phyloP scores from a whole-genome alignment of 345 rosid genomes.

The Boechera retrofracta region DNA sequence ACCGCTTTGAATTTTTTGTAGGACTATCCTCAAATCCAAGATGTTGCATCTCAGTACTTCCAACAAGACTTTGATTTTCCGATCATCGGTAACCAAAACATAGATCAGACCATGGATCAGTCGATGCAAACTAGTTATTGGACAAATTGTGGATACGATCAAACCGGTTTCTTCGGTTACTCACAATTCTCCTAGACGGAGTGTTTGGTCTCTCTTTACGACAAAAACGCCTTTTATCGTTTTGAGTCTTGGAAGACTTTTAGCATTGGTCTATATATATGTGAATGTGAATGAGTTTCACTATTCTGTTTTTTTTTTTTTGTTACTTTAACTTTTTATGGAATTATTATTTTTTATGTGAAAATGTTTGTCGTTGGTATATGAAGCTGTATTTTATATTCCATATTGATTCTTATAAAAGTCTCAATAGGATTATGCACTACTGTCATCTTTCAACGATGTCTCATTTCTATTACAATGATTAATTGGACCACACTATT shows the following conservation, averaged over 20 bases:
- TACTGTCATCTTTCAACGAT: constrained; percentile 5
- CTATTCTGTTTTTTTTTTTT: not conserved
- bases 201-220: constrained; percentile 21
- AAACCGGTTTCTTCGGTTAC: constrained; percentile 34
- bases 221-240: constrained; percentile 42
- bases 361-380: not conserved
- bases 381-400: constrained; percentile 12
- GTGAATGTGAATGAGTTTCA: not conserved
- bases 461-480: constrained; percentile 21
- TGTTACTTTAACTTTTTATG: not conserved
- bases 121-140: constrained; percentile 51
- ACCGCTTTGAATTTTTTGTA: constrained; percentile 33
- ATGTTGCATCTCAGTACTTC: constrained; percentile 45
- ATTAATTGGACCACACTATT: constrained; percentile 25
- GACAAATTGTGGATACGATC: constrained; percentile 54
- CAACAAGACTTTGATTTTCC: constrained; percentile 53
- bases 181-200: constrained; percentile 22
- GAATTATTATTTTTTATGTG: not conserved
- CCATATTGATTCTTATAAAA: not conserved
- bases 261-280: constrained; percentile 9
- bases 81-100: constrained; percentile 25
- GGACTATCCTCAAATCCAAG: constrained; percentile 65
- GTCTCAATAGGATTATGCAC: constrained; percentile 11
- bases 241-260: constrained; percentile 25
- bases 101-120: constrained; percentile 52